Base-by-base conservation (phyloP, 352 stramenopile species). In the Pythium utonaiense region DNA sequence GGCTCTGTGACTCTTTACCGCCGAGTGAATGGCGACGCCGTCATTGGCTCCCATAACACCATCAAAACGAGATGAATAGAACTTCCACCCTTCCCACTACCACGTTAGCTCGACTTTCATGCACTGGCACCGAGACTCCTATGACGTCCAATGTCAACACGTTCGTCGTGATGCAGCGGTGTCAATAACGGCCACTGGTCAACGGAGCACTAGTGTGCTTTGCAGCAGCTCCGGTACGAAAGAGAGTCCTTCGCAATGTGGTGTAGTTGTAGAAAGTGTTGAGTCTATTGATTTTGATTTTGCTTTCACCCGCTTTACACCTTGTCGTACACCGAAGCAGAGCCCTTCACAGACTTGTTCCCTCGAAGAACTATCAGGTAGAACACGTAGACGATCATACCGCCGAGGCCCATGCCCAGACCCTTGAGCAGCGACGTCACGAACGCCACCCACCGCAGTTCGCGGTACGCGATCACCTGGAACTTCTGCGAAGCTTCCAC, bases 331-430 rank as follows among this genome's bases (percentile, higher is more conserved):
- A 76, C 77, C 6, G 75, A 66, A 9, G 67, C 69, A 2, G 67
- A 81, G 3, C 66, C 57, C 51, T 73, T 73, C 12, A 73, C 59
- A 48, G 71, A 65, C 44, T 73, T 74, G 57, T 66, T 85, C 61
- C 61, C 71, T 38, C 81, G 77, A 57, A 89, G 66, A 33, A 86
- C 70, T n/a, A 93, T 62, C 57, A 93, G 60, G 62, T 91, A 92
- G 36, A 91, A 74, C 36, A 91, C 75, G 63, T 92, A 93, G 48
- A 92, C 81, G 57, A 91, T 86, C 73, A 96, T 82, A 24, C 70
- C 62, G n/a, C 86, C 85, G 14, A 93, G 68, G 6, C 77, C 84
- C 33, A 93, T 78, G 41, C 76, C 84, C n/a, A 90, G 38, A 1
- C 86, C 86, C 25, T 80, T 77, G 60, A 96, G 67, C 48, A 91